phyloP scores from a whole-genome alignment of 2,329 filamentous ascomycete genomes.

The Furcasterigmium sp. region DNA sequence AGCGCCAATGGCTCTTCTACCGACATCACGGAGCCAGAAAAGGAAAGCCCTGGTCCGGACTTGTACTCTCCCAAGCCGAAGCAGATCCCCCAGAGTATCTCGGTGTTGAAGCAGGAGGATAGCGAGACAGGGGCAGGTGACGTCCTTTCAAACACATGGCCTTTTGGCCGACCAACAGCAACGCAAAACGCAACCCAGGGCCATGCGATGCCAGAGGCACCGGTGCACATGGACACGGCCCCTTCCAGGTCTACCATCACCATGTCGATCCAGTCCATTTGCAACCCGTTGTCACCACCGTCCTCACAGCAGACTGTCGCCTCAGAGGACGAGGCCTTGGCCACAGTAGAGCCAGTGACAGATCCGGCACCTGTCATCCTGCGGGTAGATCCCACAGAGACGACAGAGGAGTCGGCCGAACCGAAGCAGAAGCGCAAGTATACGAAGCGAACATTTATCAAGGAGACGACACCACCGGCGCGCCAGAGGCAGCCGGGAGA shows the following conservation, averaged over 20 bases:
- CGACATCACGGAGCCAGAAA: slow-evolving; percentile 46
- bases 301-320: slow-evolving; percentile 3
- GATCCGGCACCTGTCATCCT: background rate
- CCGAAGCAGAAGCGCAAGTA: slow-evolving; percentile 26
- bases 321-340: background rate
- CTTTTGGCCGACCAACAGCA: background rate
- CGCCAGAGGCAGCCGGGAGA: slow-evolving; percentile 60
- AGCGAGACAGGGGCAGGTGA: slow-evolving; percentile 13
- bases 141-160: slow-evolving; percentile 10
- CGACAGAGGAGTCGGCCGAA: slow-evolving; percentile 6
- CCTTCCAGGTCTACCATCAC: slow-evolving; percentile 1
- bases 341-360: background rate
- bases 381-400: slow-evolving; percentile 6
- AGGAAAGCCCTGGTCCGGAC: slow-evolving; percentile 35
- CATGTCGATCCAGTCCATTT: slow-evolving; percentile 26
- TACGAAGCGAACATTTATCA: slow-evolving; percentile 24
- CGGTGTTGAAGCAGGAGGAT: slow-evolving; percentile 26
- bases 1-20: slow-evolving; percentile 26
- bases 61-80: slow-evolving; percentile 25
- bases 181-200: background rate
- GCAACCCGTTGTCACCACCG: slow-evolving; percentile 18
- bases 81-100: slow-evolving; percentile 18
- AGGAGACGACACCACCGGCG: slow-evolving; percentile 25
- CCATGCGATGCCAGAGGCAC: too few species aligned
- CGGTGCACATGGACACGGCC: too few species aligned